These are phyloP conservation scores for Nemania sp. DNA, from an alignment of 2,329 filamentous ascomycete genomes.

Conservation along the genomic window DNA sequence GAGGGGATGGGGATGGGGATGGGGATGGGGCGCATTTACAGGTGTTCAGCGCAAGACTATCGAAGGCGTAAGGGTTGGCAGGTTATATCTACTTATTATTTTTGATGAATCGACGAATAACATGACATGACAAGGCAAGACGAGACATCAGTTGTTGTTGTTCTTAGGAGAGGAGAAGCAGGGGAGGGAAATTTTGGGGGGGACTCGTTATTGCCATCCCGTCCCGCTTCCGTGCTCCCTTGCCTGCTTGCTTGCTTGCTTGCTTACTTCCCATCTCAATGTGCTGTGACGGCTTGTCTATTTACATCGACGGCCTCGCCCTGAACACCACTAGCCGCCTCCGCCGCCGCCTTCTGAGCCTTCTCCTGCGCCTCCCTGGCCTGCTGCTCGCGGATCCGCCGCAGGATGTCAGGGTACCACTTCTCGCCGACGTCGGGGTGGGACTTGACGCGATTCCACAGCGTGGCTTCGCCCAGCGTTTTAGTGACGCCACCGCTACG, in stretches of 20 bases:
- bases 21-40: constrained; percentile 31
- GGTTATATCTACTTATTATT: constrained; percentile 1
- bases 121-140: constrained; percentile 5
- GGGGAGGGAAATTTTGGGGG: too few relatives aligned
- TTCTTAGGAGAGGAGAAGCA: too few relatives aligned
- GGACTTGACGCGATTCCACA: constrained; percentile 83
- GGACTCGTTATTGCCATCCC: neutral
- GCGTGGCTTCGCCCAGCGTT: constrained; percentile 78
- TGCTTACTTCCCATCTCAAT: constrained; percentile 35
- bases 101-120: constrained; percentile 27
- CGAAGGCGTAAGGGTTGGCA: constrained; percentile 22
- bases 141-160: too few relatives aligned
- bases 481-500: constrained; percentile 67
- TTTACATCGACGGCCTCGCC: constrained; percentile 30
- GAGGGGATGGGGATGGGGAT: neutral
- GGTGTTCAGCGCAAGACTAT: constrained; percentile 22
- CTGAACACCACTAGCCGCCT: neutral
- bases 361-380: constrained; percentile 45
- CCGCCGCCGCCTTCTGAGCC: constrained; percentile 10
- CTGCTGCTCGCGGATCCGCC: constrained; percentile 63
- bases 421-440: constrained; percentile 85
- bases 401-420: constrained; percentile 72
- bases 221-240: neutral
- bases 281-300: constrained; percentile 44
- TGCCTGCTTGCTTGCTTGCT: constrained; percentile 2